These are phyloP conservation scores for Eremochloa ophiuroides DNA, from an alignment of 176 grass and related monocot species.

Conservation along the genomic window DNA sequence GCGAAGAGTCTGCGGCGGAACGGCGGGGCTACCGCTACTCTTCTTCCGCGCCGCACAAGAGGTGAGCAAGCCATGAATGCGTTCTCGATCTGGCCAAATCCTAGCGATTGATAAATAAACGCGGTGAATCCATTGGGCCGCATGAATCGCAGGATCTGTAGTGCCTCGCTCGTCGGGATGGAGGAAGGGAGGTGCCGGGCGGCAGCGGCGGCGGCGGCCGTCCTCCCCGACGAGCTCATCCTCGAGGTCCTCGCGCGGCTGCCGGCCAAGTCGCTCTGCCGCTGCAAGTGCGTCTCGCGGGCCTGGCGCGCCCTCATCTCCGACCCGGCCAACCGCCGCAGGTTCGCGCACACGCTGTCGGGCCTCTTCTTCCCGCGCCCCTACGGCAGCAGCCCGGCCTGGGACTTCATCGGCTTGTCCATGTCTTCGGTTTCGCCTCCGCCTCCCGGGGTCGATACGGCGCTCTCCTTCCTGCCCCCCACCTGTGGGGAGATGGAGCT, in stretches of 20 bases:
- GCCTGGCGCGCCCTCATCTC: slow-evolving; percentile 6
- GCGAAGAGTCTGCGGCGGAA: too few relatives aligned
- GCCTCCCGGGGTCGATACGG: background rate
- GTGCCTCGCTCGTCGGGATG: background rate
- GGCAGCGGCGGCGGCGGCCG: background rate
- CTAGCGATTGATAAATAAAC: background rate
- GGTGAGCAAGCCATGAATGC: background rate
- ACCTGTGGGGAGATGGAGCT: background rate
- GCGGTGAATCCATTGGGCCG: background rate
- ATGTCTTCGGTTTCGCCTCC: background rate
- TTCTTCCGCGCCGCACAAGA: background rate
- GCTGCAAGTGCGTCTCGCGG: slow-evolving; percentile 14
- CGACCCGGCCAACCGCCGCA: background rate
- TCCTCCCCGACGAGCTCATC: background rate
- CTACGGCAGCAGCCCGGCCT: background rate
- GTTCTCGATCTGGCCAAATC: background rate
- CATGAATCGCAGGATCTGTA: background rate
- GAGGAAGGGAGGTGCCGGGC: background rate
- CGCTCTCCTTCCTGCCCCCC: background rate
- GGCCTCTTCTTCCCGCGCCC: background rate
- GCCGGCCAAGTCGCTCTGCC: background rate
- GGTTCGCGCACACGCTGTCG: background rate
- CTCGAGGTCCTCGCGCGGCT: slow-evolving; percentile 6
- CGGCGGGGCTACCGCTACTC: background rate
- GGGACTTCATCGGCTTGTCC: background rate